Evolutionary conservation across 73 alveolate genomes (phyloP), one percentile per base, ranked within the genome.

Genomic region (Uronychia setigera): DNA sequence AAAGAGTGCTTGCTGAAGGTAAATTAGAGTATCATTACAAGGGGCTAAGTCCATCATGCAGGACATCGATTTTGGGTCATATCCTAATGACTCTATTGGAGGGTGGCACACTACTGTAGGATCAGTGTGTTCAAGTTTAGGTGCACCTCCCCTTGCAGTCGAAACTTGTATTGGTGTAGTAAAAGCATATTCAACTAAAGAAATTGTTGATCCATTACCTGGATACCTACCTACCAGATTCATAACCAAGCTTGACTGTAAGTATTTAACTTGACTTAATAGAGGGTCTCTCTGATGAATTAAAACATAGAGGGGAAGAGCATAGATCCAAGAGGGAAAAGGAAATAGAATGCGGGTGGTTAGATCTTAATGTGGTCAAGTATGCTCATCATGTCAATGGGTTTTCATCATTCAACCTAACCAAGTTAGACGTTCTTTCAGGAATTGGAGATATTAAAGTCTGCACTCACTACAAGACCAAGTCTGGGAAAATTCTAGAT

Each of bases 141-240:
- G 99, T 13, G 92, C 97, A 13, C 99, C 99, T 13, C 99, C 99
- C 0, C 90, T 81, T 74, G 92, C 87, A 31, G 95, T 97, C 29
- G 98, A 96, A 85, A 95, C 99, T 26, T 92, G 88, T 32, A 94
- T 97, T 25, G 99, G 99, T 33, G 94, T 97, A 29, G 96, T 96
- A 76, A 97, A 97, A 84, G 99, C 99, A 31, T 97, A 97, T 82
- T 95, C 99, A 0, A 97, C 99, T 11, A 95, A 99, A 87, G 99
- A 96, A 14, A 99, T 99, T 0, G 99, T 92, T 32, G 99, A 99
- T 28, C 99, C 99, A 27, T 97, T 97, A 92, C 99, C 99, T 11
- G 67, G 67, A 5, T 19, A 46, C 19, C 5, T 46, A 5, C 5
- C 5, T 5, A 46, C 67, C 19, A 5, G n/a, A 46, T 46, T 46